These are phyloP conservation scores for Mortierella sp. DNA, from an alignment of 371 early-diverging fungal species.

Conservation along the genomic window DNA sequence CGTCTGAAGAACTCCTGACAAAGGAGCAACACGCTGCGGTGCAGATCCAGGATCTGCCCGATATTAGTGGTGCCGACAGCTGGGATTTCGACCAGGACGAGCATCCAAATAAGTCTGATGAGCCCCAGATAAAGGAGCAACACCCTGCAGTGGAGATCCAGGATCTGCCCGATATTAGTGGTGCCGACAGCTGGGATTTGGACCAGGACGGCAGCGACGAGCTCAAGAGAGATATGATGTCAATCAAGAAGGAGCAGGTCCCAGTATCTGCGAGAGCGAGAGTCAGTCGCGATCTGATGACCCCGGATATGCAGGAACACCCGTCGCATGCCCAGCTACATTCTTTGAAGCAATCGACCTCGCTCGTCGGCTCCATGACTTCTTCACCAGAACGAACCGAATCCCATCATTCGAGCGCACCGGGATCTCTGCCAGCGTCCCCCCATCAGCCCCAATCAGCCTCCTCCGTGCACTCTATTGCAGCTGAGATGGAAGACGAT, in stretches of 20 bases:
- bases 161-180: slow-evolving; percentile 38
- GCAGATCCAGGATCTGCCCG: slow-evolving; percentile 30
- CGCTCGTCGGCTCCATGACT: slow-evolving; percentile 5
- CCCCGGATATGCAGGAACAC: slow-evolving; percentile 20
- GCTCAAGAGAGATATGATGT: background rate
- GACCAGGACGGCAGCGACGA: slow-evolving; percentile 22
- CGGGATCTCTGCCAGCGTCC: slow-evolving; percentile 18
- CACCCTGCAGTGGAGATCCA: too few species aligned
- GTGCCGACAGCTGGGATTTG: slow-evolving; percentile 47
- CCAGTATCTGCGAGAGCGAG: background rate
- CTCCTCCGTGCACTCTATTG: background rate
- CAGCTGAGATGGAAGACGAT: slow-evolving; percentile 38
- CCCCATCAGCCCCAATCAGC: background rate
- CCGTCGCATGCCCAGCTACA: background rate
- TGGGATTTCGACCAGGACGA: slow-evolving; percentile 48
- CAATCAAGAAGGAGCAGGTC: background rate
- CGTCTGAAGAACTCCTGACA: too few species aligned
- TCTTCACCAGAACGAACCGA: slow-evolving; percentile 1
- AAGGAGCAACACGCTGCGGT: too few species aligned
- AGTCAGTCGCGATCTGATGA: slow-evolving; percentile 12
- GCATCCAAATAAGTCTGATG: too few species aligned
- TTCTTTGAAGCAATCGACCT: background rate
- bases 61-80: slow-evolving; percentile 40
- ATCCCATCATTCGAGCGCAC: slow-evolving; percentile 18
- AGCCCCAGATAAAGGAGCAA: too few species aligned